These are phyloP conservation scores for Solanum hybrid DNA, from an alignment of 305 asterid genomes.

Conservation along the genomic window DNA sequence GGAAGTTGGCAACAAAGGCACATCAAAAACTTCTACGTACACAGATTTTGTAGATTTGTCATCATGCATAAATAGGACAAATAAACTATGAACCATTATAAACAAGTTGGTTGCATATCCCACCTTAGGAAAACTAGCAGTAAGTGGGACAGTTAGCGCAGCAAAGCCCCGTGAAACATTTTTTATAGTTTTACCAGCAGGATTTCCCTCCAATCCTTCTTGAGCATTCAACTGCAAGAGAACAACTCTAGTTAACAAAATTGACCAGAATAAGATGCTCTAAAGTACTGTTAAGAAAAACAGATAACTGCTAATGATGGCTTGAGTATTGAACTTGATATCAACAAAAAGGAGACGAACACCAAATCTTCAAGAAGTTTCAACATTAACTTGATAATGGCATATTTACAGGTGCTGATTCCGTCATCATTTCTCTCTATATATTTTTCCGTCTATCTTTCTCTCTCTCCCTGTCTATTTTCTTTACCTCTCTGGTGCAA, in stretches of 20 bases:
- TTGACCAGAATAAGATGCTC: background rate
- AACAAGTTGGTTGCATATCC: slow-evolving; percentile 6
- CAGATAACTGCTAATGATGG: background rate
- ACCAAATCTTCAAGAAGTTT: background rate
- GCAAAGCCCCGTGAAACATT: slow-evolving; percentile 71
- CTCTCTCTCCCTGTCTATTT: background rate
- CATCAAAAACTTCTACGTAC: background rate
- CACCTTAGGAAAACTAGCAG: slow-evolving; percentile 74
- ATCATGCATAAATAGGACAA: background rate
- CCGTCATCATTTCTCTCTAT: background rate
- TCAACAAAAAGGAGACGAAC: background rate
- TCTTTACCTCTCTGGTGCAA: background rate
- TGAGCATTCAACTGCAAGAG: slow-evolving; percentile 56
- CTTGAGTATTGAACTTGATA: slow-evolving; percentile 1
- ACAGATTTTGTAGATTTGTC: background rate
- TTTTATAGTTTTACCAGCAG: slow-evolving; percentile 51
- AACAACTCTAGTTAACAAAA: background rate
- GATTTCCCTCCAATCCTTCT: slow-evolving; percentile 92
- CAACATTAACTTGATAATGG: background rate
- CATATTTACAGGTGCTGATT: background rate
- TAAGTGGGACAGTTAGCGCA: slow-evolving; percentile 55
- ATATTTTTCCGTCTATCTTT: background rate
- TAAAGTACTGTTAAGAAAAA: background rate
- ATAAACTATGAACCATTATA: background rate
- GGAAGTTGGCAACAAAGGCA: background rate